A percentile compares a stretch with the other conserved stretches of the same genome.
Evolutionary conservation across 139 green algal genomes (phyloP).

Genomic region (Pycnococcus provasolii): DNA sequence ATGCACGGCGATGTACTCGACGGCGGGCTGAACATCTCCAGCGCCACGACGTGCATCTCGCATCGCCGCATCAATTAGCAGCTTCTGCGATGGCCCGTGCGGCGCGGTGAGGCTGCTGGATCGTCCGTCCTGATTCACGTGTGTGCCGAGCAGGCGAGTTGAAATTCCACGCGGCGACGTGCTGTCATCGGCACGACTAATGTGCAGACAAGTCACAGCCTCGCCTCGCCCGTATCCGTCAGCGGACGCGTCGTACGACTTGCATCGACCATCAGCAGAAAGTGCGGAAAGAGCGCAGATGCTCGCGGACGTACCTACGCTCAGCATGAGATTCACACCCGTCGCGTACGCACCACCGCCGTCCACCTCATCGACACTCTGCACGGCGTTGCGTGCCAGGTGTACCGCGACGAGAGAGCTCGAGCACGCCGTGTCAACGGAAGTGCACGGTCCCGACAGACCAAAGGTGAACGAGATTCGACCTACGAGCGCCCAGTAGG

Average conservation of each 20-base stretch:
- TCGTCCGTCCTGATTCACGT: constrained; percentile 31
- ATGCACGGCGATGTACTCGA: constrained; percentile 52
- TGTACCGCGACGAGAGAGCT: constrained; percentile 62
- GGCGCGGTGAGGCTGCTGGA: constrained; percentile 24
- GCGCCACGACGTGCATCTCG: constrained; percentile 21
- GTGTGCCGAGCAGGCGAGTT: constrained; percentile 40
- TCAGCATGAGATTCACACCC: constrained; percentile 62
- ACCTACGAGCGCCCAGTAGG: constrained; percentile 9
- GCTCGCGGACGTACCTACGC: constrained; percentile 34
- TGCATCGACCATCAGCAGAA: constrained; percentile 62
- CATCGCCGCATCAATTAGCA: constrained; percentile 37
- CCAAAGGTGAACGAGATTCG: constrained; percentile 41
- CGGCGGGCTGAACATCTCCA: neutral
- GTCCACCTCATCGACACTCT: constrained; percentile 8
- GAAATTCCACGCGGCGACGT: constrained; percentile 13
- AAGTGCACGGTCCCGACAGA: constrained; percentile 28
- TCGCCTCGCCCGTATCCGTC: constrained; percentile 60
- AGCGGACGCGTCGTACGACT: constrained; percentile 51
- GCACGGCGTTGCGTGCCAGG: constrained; percentile 32
- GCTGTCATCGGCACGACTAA: neutral
- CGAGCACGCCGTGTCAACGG: constrained; percentile 66
- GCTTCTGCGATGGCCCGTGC: constrained; percentile 22
- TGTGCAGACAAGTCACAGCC: neutral
- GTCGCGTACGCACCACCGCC: constrained; percentile 1
- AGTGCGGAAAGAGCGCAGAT: constrained; percentile 50